These are phyloP conservation scores for Populus hybrid DNA, from an alignment of 441 rosid genomes.

Conservation along the genomic window DNA sequence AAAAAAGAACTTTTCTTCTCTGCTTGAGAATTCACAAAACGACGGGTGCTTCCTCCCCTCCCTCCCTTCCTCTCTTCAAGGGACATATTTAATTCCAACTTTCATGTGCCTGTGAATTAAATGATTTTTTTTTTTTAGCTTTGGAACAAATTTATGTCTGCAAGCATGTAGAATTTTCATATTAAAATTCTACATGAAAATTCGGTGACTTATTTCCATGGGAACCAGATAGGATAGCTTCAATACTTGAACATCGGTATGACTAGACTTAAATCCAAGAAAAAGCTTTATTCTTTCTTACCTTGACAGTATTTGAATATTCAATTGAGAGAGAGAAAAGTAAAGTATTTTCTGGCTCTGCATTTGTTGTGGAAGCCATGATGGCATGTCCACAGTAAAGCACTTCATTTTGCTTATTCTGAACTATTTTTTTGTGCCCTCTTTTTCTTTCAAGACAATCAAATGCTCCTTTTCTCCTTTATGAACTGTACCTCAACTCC, in stretches of 20 bases:
- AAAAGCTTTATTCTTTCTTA: background rate
- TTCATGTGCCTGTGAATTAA: background rate
- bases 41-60: background rate
- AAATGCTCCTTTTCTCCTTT: conserved; percentile 4
- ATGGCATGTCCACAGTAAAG: conserved; percentile 29
- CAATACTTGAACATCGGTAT: background rate
- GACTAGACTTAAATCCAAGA: background rate
- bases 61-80: no score
- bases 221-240: background rate
- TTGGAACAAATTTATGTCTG: background rate
- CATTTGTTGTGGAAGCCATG: conserved; percentile 13
- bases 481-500: background rate
- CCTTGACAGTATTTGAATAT: background rate
- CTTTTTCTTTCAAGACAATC: conserved; percentile 4
- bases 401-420: conserved; percentile 13
- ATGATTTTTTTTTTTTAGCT: background rate
- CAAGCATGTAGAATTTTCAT: background rate
- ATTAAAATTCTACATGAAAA: no score
- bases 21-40: background rate
- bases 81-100: background rate
- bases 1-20: background rate
- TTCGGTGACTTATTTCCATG: background rate
- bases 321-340: background rate
- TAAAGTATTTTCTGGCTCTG: background rate
- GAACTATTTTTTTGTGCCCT: background rate